Evolutionary conservation across 805 yeast species (phyloP), one percentile per base, ranked within the genome.

Genomic region (Candida hungchunana): DNA sequence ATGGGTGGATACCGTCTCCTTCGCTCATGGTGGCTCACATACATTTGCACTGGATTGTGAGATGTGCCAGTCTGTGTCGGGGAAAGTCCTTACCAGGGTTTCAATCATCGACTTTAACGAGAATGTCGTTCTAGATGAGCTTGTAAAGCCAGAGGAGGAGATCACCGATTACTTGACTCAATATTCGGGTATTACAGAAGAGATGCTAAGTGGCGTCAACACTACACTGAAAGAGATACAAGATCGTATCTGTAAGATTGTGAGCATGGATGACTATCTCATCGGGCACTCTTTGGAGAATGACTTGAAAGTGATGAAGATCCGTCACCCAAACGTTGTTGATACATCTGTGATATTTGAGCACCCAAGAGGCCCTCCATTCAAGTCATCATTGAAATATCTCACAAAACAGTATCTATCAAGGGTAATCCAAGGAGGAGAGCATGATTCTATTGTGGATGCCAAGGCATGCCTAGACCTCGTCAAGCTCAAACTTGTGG

Each of bases 31-130:
- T 8, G 80, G 79, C 0, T 71, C 82, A 0, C 77, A 69, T 38
- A 75, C 82, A 0, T 86, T 75, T 62, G 93, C 95, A 0, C 46
- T 93, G 14, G 98, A 90, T 60, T 93, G 98, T 66, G 98, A 90
- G 60, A 93, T 90, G 87, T 87, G 96, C 55, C 62, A 69, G 39
- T 60, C 89, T 0, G 72, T 64, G 0, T 43, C 51, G 1, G 88
- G 87, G 0, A 68, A 71, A 27, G 95, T 76, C 1, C 64, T 90
- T 26, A 77, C 97, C 0, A 67, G 97, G 35, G 75, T 85, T 0
- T 83, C 96, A 2, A 46, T 93, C 8, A 72, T 88, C 1, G 79
- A 83, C 54, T 76, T 73, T 47, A 68, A 76, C 33, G 73, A 71
- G 13, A 69, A 73, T 5, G 72, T 80, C 0, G 56, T 90, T 0